Evolutionary conservation across 1,139 yeast genomes (phyloP).

Genomic region (Sugiyamaella novakii): DNA sequence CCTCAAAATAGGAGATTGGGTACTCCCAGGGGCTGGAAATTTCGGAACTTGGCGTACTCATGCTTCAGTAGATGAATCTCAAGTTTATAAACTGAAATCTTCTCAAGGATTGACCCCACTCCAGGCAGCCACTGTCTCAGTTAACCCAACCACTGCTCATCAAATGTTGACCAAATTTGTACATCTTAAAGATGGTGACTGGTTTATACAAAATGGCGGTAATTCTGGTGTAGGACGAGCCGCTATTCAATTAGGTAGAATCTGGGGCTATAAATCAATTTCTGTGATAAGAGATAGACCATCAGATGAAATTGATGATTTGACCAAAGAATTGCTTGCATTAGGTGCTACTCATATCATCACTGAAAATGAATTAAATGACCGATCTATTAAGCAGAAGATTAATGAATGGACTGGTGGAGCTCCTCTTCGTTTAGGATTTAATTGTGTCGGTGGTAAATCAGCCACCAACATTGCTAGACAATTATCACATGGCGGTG

Average conservation of each 20-base stretch:
- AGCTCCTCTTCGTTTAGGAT: slow-evolving; percentile 64
- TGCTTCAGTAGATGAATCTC: slow-evolving; percentile 46
- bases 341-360: slow-evolving; percentile 89
- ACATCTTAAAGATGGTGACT: slow-evolving; percentile 69
- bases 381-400: slow-evolving; percentile 61
- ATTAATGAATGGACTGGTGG: slow-evolving; percentile 65
- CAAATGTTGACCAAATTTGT: slow-evolving; percentile 79
- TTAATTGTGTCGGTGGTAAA: slow-evolving; percentile 93
- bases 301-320: slow-evolving; percentile 60
- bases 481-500: slow-evolving; percentile 69
- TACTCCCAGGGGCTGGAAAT: slow-evolving; percentile 77
- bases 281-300: slow-evolving; percentile 87
- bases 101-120: slow-evolving; percentile 46
- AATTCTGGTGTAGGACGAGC: slow-evolving; percentile 95
- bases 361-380: slow-evolving; percentile 79
- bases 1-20: slow-evolving; percentile 81
- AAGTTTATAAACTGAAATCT: slow-evolving; percentile 49
- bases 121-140: slow-evolving; percentile 86
- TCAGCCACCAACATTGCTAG: slow-evolving; percentile 80
- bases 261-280: slow-evolving; percentile 78
- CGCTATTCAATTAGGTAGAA: slow-evolving; percentile 82
- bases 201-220: slow-evolving; percentile 97
- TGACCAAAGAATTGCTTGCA: slow-evolving; percentile 57
- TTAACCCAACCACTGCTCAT: slow-evolving; percentile 91
- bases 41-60: slow-evolving; percentile 97